Evolutionary conservation across 2,329 filamentous ascomycete species (phyloP).

Genomic region (Hypoxylon sp.): DNA sequence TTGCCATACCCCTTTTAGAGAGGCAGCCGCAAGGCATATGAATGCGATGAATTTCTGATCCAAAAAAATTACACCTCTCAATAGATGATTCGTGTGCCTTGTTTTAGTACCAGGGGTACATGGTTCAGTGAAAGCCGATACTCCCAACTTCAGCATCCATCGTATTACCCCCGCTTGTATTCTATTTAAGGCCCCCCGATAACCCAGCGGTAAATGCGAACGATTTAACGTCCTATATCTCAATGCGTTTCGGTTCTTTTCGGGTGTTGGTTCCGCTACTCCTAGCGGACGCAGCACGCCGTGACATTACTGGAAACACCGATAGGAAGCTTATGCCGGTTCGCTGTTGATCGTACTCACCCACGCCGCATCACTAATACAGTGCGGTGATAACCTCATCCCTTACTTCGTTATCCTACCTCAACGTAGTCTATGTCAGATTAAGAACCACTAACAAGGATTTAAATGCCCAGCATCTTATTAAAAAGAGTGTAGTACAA

Average conservation of each 20-base stretch:
- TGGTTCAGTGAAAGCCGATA: neutral
- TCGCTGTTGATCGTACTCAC: slow-evolving; percentile 26
- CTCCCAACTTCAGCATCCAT: neutral
- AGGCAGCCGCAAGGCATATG: slow-evolving; percentile 38
- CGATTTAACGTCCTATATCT: slow-evolving; percentile 13
- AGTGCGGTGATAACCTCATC: too few relatives aligned
- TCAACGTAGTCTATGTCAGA: too few relatives aligned
- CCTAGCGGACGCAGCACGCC: slow-evolving; percentile 24
- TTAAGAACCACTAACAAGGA: too few relatives aligned
- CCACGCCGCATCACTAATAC: slow-evolving; percentile 18
- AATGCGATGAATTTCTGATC: slow-evolving; percentile 27
- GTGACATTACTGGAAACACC: slow-evolving; percentile 30
- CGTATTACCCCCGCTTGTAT: neutral
- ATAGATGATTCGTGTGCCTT: neutral
- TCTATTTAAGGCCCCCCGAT: slow-evolving; percentile 1
- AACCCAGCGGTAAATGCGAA: slow-evolving; percentile 6
- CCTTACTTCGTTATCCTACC: too few relatives aligned
- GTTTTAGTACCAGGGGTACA: neutral
- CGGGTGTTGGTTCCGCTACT: slow-evolving; percentile 19
- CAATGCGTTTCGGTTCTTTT: slow-evolving; percentile 16
- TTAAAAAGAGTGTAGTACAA: too few relatives aligned
- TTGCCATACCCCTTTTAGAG: slow-evolving; percentile 38
- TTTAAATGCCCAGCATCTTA: too few relatives aligned
- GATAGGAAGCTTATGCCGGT: slow-evolving; percentile 9
- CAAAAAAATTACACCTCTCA: neutral